Conservation (phyloP, 2,329 filamentous ascomycete genomes). For the Penicillium digitatum region DNA sequence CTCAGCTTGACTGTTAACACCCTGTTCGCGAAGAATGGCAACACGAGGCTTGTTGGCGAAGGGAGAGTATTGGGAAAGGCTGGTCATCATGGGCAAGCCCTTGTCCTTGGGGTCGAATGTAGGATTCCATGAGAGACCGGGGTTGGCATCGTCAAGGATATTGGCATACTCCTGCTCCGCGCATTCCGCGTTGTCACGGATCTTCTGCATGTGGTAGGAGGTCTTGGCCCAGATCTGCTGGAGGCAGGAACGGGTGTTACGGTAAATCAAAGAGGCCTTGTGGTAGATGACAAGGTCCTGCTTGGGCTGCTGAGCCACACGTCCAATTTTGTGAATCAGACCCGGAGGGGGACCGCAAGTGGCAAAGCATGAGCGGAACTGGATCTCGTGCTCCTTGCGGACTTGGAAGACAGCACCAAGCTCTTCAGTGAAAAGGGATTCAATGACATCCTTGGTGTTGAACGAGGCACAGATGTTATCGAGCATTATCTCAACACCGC, state of each 20-base stretch:
- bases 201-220: conserved; percentile 83
- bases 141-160: conserved; percentile 70
- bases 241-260: conserved; percentile 65
- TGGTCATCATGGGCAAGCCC: conserved; percentile 64
- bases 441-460: conserved; percentile 61
- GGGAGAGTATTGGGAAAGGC: conserved; percentile 53
- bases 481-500: conserved; percentile 78
- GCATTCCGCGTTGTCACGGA: conserved; percentile 82
- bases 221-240: conserved; percentile 87
- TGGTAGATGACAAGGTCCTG: conserved; percentile 75
- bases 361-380: conserved; percentile 86
- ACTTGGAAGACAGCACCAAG: conserved; percentile 95
- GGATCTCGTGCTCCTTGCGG: conserved; percentile 73
- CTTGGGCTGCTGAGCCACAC: conserved; percentile 62
- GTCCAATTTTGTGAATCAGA: conserved; percentile 78
- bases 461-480: conserved; percentile 62
- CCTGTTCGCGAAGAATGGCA: conserved; percentile 90
- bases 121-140: conserved; percentile 79
- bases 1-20: conserved; percentile 92
- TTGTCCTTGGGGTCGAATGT: conserved; percentile 75
- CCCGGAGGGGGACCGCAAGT: conserved; percentile 80
- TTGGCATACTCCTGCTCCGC: conserved; percentile 77
- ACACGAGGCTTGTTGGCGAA: conserved; percentile 69
- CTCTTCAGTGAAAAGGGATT: conserved; percentile 91
- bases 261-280: conserved; percentile 64